These are phyloP conservation scores for Penicillium arizonense DNA, from an alignment of 495 filamentous ascomycete species.

Conservation along the genomic window DNA sequence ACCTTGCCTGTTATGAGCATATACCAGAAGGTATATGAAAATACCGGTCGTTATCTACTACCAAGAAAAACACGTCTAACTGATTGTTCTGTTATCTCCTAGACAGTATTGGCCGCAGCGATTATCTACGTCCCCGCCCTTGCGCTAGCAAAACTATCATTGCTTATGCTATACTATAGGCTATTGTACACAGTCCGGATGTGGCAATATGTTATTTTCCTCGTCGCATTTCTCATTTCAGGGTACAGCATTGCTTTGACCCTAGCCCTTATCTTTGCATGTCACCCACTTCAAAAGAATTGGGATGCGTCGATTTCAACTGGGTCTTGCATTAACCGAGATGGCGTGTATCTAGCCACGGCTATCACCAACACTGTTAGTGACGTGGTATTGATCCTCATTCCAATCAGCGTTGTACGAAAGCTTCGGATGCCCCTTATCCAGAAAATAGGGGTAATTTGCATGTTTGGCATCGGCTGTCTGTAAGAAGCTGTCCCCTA, in stretches of 20 bases:
- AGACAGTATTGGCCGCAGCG: too few species aligned
- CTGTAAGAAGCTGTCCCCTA: slow-evolving; percentile 1
- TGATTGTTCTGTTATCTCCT: too few species aligned
- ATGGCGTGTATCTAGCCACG: neutral
- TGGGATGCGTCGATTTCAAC: neutral
- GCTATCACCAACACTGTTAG: neutral
- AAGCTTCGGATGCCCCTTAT: neutral
- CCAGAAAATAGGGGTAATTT: neutral
- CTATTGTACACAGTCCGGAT: too few species aligned
- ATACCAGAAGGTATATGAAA: too few species aligned
- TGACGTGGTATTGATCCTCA: neutral
- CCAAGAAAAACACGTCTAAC: too few species aligned
- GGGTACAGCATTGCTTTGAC: neutral
- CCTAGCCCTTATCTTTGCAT: neutral
- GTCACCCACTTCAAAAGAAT: neutral
- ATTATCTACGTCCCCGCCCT: too few species aligned
- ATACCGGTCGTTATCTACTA: too few species aligned
- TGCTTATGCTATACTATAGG: too few species aligned
- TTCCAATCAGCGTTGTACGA: neutral
- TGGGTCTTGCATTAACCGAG: neutral
- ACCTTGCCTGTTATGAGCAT: too few species aligned
- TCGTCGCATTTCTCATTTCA: too few species aligned
- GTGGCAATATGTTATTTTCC: too few species aligned
- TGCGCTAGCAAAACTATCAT: too few species aligned
- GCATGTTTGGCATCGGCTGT: neutral